Evolutionary conservation across 2,329 filamentous ascomycete species (phyloP), one percentile per base, ranked within the genome.

Genomic region (Penicillium brevicompactum): DNA sequence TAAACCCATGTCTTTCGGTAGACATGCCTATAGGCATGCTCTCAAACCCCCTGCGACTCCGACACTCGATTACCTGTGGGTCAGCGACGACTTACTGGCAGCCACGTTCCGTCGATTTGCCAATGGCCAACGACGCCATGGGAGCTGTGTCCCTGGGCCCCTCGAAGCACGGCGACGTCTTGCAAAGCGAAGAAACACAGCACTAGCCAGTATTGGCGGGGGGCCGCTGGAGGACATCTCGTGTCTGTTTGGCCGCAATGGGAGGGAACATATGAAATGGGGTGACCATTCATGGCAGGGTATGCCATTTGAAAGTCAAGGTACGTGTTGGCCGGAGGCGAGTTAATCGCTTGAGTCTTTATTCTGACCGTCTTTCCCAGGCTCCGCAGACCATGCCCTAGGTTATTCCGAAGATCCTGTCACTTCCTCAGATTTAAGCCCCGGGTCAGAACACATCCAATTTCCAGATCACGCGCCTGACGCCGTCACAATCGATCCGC

Each of bases 101-200:
- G 67, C 71, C 13, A 77, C 78, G 22, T 85, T 84, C 70, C 73
- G 76, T 50, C 79, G 76, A 43, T 78, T 76, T 56, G 71, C 72
- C 55, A 75, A 73, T 59, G 67, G 71, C 40, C 76, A 79, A 56
- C 76, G 78, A 65, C 80, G 84, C 59, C 76, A 84, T 79, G 84
- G 82, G 61, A 86, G 84, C 74, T 78, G 79, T 60, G 81, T 85
- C 3, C 85, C 85, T 10, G 85, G 85, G 2, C 85, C 85, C 65
- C 74, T 87, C 73, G 85, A 87, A 71, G 84, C 84, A 44, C 79
- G 81, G 58, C 77, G 79, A 65, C 76, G 85, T 49, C 74, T 80
- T 44, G 75, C 82, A 2, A 85, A 79, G 69, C 76, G 85, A 51
- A 78, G 80, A 50, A 85, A 86, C 73, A 82, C 76, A 49, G 77